Percentiles rank a stretch among this genome's conserved stretches.
These are phyloP conservation scores for Starmerella stigmatis DNA, from an alignment of 805 yeast species.

Conservation along the genomic window DNA sequence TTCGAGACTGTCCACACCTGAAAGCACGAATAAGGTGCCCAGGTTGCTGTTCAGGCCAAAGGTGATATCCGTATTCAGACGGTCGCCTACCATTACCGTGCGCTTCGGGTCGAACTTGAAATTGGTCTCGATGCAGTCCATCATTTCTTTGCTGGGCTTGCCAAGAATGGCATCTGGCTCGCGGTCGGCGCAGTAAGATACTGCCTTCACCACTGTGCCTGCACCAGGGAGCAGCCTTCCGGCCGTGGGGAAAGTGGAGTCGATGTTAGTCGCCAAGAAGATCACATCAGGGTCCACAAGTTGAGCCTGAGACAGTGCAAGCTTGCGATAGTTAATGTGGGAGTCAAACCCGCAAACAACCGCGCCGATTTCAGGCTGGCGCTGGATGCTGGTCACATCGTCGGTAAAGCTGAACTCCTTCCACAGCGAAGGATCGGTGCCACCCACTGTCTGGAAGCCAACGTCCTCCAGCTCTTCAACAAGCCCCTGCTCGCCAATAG, in stretches of 20 bases:
- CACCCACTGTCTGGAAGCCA: slow-evolving; percentile 76
- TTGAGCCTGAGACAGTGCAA: slow-evolving; percentile 74
- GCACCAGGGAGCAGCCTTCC: slow-evolving; percentile 89
- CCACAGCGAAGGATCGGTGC: slow-evolving; percentile 54
- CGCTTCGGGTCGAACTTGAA: slow-evolving; percentile 41
- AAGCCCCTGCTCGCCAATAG: slow-evolving; percentile 81
- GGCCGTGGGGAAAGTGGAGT: slow-evolving; percentile 85
- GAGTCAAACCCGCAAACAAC: slow-evolving; percentile 83
- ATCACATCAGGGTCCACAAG: slow-evolving; percentile 52
- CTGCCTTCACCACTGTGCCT: slow-evolving; percentile 75
- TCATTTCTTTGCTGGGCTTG: slow-evolving; percentile 81
- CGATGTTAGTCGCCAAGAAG: slow-evolving; percentile 88
- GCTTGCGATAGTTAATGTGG: slow-evolving; percentile 66
- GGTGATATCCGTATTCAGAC: slow-evolving; percentile 88
- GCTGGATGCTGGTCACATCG: slow-evolving; percentile 31
- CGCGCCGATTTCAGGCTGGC: slow-evolving; percentile 67
- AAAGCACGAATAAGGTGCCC: slow-evolving; percentile 75
- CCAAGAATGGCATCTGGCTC: slow-evolving; percentile 77
- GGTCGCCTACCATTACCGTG: slow-evolving; percentile 89
- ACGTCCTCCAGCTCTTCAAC: slow-evolving; percentile 62
- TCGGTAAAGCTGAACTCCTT: slow-evolving; percentile 45
- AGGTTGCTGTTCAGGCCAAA: slow-evolving; percentile 84
- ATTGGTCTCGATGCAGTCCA: slow-evolving; percentile 73
- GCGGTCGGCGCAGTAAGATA: slow-evolving; percentile 66
- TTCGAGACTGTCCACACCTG: slow-evolving; percentile 76